Conservation (phyloP, 176 grass and related monocot genomes). For the Areca catechu region DNA sequence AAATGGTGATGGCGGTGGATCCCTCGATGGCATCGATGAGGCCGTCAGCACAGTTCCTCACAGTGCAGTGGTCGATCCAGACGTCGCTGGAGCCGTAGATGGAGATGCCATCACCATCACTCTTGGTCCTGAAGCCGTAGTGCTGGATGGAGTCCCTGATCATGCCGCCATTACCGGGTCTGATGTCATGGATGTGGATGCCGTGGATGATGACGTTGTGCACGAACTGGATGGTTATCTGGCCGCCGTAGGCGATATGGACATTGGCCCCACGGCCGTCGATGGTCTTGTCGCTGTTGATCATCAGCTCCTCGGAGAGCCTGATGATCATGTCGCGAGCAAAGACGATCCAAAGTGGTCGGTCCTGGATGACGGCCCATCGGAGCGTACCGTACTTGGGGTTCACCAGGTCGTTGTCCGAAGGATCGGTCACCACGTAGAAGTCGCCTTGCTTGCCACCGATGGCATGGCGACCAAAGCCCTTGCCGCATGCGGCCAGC, state of each 20-base stretch:
- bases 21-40: constrained; percentile 1
- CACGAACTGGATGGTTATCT: constrained; percentile 3
- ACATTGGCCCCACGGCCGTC: constrained; percentile 73
- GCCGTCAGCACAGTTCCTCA: background rate
- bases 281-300: constrained; percentile 72
- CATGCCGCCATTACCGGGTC: background rate
- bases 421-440: constrained; percentile 55
- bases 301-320: constrained; percentile 52
- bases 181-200: constrained; percentile 15
- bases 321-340: constrained; percentile 52
- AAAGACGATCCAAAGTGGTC: constrained; percentile 75
- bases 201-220: constrained; percentile 13
- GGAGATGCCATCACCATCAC: constrained; percentile 7
- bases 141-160: constrained; percentile 7
- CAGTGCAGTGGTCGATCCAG: constrained; percentile 3
- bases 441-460: constrained; percentile 38
- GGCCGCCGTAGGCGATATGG: constrained; percentile 47
- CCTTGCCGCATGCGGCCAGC: constrained; percentile 48
- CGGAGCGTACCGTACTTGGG: constrained; percentile 56
- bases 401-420: constrained; percentile 40
- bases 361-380: constrained; percentile 42
- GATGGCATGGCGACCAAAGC: constrained; percentile 37
- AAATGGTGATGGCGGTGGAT: constrained; percentile 3
- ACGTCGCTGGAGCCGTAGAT: background rate
- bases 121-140: constrained; percentile 1